Evolutionary conservation across 208 protist species (phyloP).

Genomic region (Leishmania turanica): DNA sequence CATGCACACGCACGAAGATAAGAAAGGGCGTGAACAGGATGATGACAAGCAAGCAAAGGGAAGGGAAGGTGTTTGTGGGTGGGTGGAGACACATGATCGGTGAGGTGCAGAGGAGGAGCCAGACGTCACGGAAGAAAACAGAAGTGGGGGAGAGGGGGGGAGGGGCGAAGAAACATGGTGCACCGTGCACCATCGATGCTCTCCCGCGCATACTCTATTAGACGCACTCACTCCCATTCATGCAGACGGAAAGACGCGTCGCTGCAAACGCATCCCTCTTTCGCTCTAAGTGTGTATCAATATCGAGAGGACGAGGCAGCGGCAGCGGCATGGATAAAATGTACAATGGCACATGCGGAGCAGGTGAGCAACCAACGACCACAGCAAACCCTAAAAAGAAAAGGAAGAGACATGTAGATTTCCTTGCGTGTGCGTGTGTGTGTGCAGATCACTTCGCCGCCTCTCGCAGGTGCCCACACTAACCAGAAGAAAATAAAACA

Average conservation of each 20-base stretch:
- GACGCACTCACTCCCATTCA: not conserved
- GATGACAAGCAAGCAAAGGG: not conserved
- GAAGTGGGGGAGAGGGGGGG: not conserved
- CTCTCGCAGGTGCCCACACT: not conserved
- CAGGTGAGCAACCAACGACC: too few species aligned
- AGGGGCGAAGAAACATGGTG: not conserved
- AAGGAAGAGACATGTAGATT: not conserved
- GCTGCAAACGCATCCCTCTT: too few species aligned
- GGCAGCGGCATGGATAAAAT: not conserved
- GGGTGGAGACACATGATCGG: not conserved
- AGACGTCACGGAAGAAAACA: not conserved
- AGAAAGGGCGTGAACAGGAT: not conserved
- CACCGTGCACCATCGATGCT: not conserved
- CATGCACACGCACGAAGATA: not conserved
- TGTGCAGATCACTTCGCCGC: not conserved
- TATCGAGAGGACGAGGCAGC: not conserved
- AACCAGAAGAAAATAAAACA: not conserved
- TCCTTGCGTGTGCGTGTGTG: not conserved
- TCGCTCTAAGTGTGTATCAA: too few species aligned
- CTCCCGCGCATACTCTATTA: not conserved
- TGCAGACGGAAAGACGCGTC: not conserved
- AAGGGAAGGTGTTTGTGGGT: not conserved
- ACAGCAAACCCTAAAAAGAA: not conserved
- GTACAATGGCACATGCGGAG: not conserved
- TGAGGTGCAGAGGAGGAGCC: not conserved